Conservation (phyloP, 306 rosid genomes). For the Quillaja saponaria region DNA sequence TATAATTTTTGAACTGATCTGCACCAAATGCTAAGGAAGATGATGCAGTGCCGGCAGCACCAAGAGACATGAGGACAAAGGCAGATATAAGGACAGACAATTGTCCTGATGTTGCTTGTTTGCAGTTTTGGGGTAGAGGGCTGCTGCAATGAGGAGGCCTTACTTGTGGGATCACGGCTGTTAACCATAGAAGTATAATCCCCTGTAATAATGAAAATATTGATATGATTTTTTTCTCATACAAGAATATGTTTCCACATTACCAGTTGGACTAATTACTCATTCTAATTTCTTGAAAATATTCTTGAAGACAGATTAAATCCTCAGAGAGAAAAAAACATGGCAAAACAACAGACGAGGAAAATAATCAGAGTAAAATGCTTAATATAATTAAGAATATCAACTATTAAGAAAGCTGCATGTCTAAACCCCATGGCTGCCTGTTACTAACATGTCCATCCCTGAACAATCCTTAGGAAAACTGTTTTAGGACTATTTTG, state of each 20-base stretch:
- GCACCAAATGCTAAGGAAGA: constrained; percentile 69
- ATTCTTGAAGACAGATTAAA: not conserved
- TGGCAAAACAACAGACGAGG: too few species aligned
- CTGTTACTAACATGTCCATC: too few species aligned
- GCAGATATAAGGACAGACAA: constrained; percentile 36
- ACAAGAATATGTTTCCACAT: too few species aligned
- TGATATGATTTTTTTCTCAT: not conserved
- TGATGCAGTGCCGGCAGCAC: constrained; percentile 61
- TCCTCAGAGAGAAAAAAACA: too few species aligned
- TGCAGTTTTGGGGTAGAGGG: constrained; percentile 35
- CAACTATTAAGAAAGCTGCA: too few species aligned
- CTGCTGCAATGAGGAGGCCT: constrained; percentile 54
- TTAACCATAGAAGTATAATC: constrained; percentile 52
- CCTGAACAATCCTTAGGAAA: too few species aligned
- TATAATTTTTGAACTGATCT: constrained; percentile 50
- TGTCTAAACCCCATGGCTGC: too few species aligned
- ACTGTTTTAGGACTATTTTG: too few species aligned
- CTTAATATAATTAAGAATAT: too few species aligned
- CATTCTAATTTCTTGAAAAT: not conserved
- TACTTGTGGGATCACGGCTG: constrained; percentile 51
- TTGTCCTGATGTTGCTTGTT: constrained; percentile 47
- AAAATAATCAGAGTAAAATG: too few species aligned
- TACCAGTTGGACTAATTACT: not conserved
- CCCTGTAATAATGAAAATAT: constrained; percentile 43
- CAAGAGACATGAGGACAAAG: constrained; percentile 50